These are phyloP conservation scores for Rhizopus stolonifer DNA, from an alignment of 371 early-diverging fungal genomes.

Conservation along the genomic window DNA sequence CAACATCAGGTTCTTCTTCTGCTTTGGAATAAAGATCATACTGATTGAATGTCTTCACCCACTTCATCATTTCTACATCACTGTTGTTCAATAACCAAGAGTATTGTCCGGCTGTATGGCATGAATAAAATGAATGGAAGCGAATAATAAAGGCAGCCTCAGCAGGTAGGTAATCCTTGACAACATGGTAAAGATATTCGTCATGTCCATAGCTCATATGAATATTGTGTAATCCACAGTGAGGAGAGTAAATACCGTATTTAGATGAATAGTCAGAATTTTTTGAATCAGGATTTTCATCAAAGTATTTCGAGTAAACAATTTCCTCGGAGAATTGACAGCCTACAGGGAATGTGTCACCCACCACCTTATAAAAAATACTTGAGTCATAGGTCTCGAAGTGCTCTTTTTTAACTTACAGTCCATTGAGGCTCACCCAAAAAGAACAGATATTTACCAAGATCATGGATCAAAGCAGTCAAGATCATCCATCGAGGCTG, in stretches of 20 bases:
- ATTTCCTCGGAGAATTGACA: slow-evolving; percentile 44
- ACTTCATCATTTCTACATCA: slow-evolving; percentile 51
- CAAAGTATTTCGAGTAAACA: slow-evolving; percentile 44
- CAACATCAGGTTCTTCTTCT: slow-evolving; percentile 37
- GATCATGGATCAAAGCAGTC: slow-evolving; percentile 56
- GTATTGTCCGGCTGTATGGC: slow-evolving; percentile 52
- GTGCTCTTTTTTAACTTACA: slow-evolving; percentile 34
- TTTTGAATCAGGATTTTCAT: slow-evolving; percentile 44
- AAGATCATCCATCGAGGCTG: slow-evolving; percentile 59
- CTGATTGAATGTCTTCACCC: slow-evolving; percentile 55
- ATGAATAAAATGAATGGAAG: slow-evolving; percentile 60
- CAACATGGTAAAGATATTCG: slow-evolving; percentile 57
- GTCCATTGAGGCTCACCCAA: slow-evolving; percentile 58
- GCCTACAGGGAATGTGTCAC: slow-evolving; percentile 58
- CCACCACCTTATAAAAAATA: too few species aligned
- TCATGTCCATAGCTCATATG: slow-evolving; percentile 62
- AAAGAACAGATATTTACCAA: slow-evolving; percentile 55
- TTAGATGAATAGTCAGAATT: slow-evolving; percentile 35
- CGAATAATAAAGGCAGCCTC: slow-evolving; percentile 54
- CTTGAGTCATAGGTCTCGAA: too few species aligned
- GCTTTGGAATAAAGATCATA: slow-evolving; percentile 61
- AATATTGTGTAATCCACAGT: slow-evolving; percentile 54
- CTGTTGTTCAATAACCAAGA: slow-evolving; percentile 45
- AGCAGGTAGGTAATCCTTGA: slow-evolving; percentile 49
- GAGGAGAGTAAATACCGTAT: slow-evolving; percentile 54